Evolutionary conservation across 2,329 filamentous ascomycete species (phyloP).

Genomic region (Fusarium virguliforme): DNA sequence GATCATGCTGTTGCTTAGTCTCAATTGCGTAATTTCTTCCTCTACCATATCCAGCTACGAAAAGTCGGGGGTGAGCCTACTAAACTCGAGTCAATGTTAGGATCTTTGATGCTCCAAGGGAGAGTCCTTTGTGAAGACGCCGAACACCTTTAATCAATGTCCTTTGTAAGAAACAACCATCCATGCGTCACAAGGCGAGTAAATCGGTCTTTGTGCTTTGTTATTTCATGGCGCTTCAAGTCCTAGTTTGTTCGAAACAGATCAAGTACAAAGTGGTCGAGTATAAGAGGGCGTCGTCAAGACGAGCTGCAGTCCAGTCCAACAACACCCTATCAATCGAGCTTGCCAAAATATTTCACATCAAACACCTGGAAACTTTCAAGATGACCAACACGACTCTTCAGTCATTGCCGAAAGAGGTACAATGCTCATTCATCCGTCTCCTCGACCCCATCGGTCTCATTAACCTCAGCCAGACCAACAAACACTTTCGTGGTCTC

Average conservation of each 20-base stretch:
- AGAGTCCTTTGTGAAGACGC: not conserved
- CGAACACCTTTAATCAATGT: not conserved
- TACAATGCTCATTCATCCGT: constrained; percentile 35
- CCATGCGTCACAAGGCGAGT: too few relatives aligned
- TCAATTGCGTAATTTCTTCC: too few relatives aligned
- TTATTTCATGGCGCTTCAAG: too few relatives aligned
- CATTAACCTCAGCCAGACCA: constrained; percentile 35
- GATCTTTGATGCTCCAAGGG: not conserved
- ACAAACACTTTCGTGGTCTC: constrained; percentile 24
- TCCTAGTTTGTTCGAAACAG: too few relatives aligned
- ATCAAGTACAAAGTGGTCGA: too few relatives aligned
- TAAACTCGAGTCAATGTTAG: too few relatives aligned
- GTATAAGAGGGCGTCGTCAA: too few relatives aligned
- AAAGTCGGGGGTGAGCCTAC: too few relatives aligned
- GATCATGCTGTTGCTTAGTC: too few relatives aligned
- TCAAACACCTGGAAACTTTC: not conserved
- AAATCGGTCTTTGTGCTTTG: too few relatives aligned
- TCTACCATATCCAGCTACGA: too few relatives aligned
- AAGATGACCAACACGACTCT: constrained; percentile 12
- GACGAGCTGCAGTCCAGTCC: too few relatives aligned
- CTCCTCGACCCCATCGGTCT: constrained; percentile 38
- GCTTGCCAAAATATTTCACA: not conserved
- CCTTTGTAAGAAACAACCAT: not conserved
- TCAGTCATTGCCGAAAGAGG: constrained; percentile 23
- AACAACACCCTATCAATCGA: not conserved